These are phyloP conservation scores for Blastobotrys americana DNA, from an alignment of 805 yeast genomes.

Conservation along the genomic window DNA sequence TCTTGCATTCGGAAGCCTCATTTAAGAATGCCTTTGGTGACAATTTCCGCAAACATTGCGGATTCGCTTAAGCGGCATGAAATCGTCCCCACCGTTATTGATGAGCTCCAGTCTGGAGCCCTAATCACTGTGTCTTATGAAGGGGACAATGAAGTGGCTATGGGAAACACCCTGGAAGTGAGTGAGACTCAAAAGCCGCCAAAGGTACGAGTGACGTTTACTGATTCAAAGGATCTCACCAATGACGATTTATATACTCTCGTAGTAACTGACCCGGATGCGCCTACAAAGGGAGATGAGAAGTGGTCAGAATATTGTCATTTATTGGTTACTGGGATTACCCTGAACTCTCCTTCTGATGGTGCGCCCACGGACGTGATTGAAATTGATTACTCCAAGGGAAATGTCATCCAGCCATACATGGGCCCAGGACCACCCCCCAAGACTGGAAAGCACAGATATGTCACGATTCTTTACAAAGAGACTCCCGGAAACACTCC, in stretches of 20 bases:
- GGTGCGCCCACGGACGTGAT: slow-evolving; percentile 19
- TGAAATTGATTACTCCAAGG: slow-evolving; percentile 16
- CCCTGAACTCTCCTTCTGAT: slow-evolving; percentile 23
- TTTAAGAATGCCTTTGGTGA: slow-evolving; percentile 25
- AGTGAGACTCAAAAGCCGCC: slow-evolving; percentile 66
- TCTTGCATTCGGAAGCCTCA: not conserved
- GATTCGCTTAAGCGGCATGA: slow-evolving; percentile 37
- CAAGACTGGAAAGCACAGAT: slow-evolving; percentile 80
- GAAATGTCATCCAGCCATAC: slow-evolving; percentile 38
- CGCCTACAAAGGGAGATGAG: slow-evolving; percentile 74
- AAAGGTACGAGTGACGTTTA: slow-evolving; percentile 54
- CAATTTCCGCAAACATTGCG: slow-evolving; percentile 27
- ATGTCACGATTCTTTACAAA: slow-evolving; percentile 67
- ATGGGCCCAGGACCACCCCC: slow-evolving; percentile 88
- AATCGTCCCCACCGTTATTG: slow-evolving; percentile 38
- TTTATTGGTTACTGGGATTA: slow-evolving; percentile 44
- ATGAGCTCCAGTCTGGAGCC: slow-evolving; percentile 26
- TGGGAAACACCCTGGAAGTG: slow-evolving; percentile 68
- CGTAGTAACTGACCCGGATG: slow-evolving; percentile 89
- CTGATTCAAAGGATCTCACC: slow-evolving; percentile 38
- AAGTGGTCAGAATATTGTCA: slow-evolving; percentile 88
- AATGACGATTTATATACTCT: slow-evolving; percentile 56
- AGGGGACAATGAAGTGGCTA: slow-evolving; percentile 52
- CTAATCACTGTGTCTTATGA: slow-evolving; percentile 59
- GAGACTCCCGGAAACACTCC: slow-evolving; percentile 36